A percentile compares a stretch with the other conserved stretches of the same genome.
These are phyloP conservation scores for Auricularia cornea DNA, from an alignment of 768 basidiomycete genomes.

Conservation along the genomic window DNA sequence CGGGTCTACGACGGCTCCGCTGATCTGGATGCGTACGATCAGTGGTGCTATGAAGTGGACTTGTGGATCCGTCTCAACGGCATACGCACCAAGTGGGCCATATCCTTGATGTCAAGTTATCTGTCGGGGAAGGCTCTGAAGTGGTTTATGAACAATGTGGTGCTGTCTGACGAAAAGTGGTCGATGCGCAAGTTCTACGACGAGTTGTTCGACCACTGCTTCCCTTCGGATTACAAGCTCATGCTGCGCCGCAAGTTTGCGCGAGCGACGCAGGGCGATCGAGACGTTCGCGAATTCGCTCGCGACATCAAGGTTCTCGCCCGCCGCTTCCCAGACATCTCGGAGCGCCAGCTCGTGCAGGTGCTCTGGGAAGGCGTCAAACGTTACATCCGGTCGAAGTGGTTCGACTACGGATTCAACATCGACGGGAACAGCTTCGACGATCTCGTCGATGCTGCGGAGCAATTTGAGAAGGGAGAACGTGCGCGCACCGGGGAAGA, in stretches of 20 bases:
- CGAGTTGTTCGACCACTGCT: slow-evolving; percentile 30
- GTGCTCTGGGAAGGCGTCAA: slow-evolving; percentile 29
- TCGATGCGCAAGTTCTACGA: slow-evolving; percentile 21
- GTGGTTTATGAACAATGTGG: slow-evolving; percentile 25
- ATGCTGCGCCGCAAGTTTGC: slow-evolving; percentile 20
- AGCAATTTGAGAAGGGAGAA: slow-evolving; percentile 25
- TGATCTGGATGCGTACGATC: background rate
- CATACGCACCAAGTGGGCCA: background rate
- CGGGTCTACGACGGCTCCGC: background rate
- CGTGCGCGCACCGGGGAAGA: background rate
- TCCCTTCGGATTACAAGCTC: slow-evolving; percentile 22
- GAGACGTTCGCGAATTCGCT: slow-evolving; percentile 24
- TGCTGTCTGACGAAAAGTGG: slow-evolving; percentile 20
- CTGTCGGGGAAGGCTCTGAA: slow-evolving; percentile 24
- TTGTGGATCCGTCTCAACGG: background rate
- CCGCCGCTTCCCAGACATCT: slow-evolving; percentile 23
- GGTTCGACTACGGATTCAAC: slow-evolving; percentile 24
- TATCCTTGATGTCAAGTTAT: slow-evolving; percentile 9
- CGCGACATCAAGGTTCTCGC: slow-evolving; percentile 27
- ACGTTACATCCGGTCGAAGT: slow-evolving; percentile 17
- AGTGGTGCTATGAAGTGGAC: background rate
- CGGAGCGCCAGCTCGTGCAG: slow-evolving; percentile 21
- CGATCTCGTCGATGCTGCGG: slow-evolving; percentile 20
- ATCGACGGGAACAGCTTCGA: slow-evolving; percentile 19
- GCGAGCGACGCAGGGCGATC: slow-evolving; percentile 16